A percentile compares a stretch with the other conserved stretches of the same genome.
phyloP scores from a whole-genome alignment of 1,284 basidiomycete species.

The Takashimella koratensis region DNA sequence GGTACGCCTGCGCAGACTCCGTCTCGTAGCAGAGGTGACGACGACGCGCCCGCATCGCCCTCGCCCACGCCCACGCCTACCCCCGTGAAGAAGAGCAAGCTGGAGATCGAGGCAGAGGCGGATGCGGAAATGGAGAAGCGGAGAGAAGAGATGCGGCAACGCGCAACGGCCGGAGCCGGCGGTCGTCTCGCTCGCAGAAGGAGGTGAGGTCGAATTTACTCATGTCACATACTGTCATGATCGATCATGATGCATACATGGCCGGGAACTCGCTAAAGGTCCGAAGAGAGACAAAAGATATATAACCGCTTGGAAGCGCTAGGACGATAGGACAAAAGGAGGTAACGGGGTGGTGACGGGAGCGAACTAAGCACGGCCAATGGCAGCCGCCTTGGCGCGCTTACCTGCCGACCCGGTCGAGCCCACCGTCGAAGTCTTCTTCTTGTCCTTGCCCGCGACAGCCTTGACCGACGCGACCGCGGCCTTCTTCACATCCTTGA shows the following conservation, averaged over 20 bases:
- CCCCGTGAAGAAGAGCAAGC: neutral
- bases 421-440: constrained; percentile 33
- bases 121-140: constrained; percentile 8
- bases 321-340: too few relatives aligned
- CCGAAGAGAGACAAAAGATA: too few relatives aligned
- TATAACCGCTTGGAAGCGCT: too few relatives aligned
- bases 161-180: neutral
- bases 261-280: too few relatives aligned
- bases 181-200: neutral
- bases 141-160: constrained; percentile 8
- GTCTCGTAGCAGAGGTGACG: too few relatives aligned
- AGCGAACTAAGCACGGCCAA: constrained; percentile 8
- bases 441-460: constrained; percentile 2
- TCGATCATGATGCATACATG: neutral
- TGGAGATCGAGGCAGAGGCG: neutral
- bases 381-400: constrained; percentile 18
- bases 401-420: constrained; percentile 17
- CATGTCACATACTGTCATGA: too few relatives aligned
- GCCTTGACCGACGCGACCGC: constrained; percentile 4
- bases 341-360: too few relatives aligned
- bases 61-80: neutral
- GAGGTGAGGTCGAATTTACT: neutral
- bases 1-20: too few relatives aligned
- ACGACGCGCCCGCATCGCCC: too few relatives aligned
- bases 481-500: neutral